phyloP scores from a whole-genome alignment of 345 rosid genomes.

The Dovyalis caffra region DNA sequence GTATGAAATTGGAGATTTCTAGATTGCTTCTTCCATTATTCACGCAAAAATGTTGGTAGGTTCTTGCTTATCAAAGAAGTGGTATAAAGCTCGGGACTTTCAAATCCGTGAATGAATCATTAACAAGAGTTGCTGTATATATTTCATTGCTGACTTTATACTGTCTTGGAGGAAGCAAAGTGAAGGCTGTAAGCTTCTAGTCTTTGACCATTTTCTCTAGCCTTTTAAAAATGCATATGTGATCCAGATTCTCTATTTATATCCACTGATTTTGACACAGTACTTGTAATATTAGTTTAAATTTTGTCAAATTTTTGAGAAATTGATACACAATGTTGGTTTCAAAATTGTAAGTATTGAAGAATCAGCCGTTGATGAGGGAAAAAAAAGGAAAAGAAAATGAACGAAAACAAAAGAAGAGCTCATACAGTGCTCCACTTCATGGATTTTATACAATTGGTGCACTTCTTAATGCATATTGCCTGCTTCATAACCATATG shows the following conservation, averaged over 20 bases:
- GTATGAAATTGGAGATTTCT: conserved; percentile 4
- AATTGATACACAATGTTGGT: neutral
- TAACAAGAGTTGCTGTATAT: conserved; percentile 90
- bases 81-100: conserved; percentile 92
- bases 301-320: neutral
- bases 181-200: conserved; percentile 75
- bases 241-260: neutral
- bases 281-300: neutral
- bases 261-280: neutral
- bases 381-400: neutral
- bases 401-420: neutral
- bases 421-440: neutral
- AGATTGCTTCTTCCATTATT: conserved; percentile 18
- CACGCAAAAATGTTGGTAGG: conserved; percentile 48
- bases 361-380: neutral
- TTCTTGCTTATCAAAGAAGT: conserved; percentile 73
- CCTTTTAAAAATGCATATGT: neutral
- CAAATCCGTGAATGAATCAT: conserved; percentile 84
- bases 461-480: neutral
- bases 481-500: neutral
- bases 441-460: neutral
- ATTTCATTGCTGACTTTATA: conserved; percentile 81
- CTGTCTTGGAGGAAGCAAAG: conserved; percentile 93
- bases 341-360: neutral
- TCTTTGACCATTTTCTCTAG: conserved; percentile 20